A percentile compares a stretch with the other conserved stretches of the same genome.
These are phyloP conservation scores for Phytophthora syringae DNA, from an alignment of 352 stramenopile species.

Conservation along the genomic window DNA sequence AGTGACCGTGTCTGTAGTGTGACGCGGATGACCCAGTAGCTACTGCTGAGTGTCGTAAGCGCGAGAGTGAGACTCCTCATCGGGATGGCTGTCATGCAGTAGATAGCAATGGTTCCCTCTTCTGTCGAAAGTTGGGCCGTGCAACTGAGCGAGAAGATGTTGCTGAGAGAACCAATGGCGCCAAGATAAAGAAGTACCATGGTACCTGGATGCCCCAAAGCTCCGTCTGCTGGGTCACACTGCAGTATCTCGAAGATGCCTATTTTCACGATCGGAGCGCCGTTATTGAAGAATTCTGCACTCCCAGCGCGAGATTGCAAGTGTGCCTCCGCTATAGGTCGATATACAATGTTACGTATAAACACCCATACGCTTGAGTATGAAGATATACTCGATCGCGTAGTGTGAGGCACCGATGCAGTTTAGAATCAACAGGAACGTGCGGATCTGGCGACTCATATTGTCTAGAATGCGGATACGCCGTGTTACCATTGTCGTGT, in stretches of 20 bases:
- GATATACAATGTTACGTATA: constrained; percentile 32
- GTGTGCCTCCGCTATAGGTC: constrained; percentile 10
- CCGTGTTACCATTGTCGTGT: constrained; percentile 29
- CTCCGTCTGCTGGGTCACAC: constrained; percentile 36
- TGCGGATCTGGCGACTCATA: constrained; percentile 46
- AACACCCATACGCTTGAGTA: constrained; percentile 35
- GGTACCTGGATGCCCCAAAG: constrained; percentile 35
- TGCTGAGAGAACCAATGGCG: constrained; percentile 45
- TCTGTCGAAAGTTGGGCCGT: constrained; percentile 32
- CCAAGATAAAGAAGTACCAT: constrained; percentile 51
- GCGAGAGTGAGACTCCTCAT: constrained; percentile 37
- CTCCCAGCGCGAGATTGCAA: constrained; percentile 1
- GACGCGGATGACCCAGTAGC: constrained; percentile 49
- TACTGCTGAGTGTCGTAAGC: constrained; percentile 45
- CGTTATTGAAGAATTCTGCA: constrained; percentile 14
- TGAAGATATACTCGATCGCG: constrained; percentile 42
- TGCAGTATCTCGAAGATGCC: constrained; percentile 27
- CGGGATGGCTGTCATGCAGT: constrained; percentile 40
- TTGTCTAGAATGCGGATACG: constrained; percentile 48
- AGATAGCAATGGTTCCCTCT: constrained; percentile 42
- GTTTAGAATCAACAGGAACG: constrained; percentile 42
- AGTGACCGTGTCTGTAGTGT: constrained; percentile 41
- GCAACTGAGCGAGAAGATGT: constrained; percentile 50
- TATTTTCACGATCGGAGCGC: constrained; percentile 1
- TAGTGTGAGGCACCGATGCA: constrained; percentile 42